phyloP scores from a whole-genome alignment of 805 yeast genomes.

The Zygosaccharomyces pseudorouxii region DNA sequence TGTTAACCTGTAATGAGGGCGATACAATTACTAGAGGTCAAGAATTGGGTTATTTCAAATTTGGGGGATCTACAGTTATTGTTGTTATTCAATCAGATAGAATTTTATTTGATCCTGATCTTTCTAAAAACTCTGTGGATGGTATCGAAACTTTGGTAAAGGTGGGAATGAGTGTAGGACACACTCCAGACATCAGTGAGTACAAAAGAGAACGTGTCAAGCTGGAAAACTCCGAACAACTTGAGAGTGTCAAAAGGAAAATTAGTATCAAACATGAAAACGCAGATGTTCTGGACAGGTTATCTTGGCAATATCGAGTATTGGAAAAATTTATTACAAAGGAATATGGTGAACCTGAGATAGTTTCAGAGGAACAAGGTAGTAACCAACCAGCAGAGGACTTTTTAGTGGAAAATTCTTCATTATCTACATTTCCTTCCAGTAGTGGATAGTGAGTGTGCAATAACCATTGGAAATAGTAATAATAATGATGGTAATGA shows the following conservation, averaged over 20 bases:
- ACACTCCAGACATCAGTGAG: conserved; percentile 48
- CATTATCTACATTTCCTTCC: conserved; percentile 8
- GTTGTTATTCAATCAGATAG: conserved; percentile 51
- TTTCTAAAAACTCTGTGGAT: conserved; percentile 59
- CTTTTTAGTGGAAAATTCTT: conserved; percentile 3
- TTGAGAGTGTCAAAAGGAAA: conserved; percentile 29
- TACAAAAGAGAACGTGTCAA: conserved; percentile 44
- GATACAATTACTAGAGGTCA: conserved; percentile 60
- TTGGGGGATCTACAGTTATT: conserved; percentile 90
- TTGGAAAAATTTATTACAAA: conserved; percentile 16
- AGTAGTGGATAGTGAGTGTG: background rate
- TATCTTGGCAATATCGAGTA: conserved; percentile 30
- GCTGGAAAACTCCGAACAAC: conserved; percentile 19
- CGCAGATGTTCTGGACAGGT: conserved; percentile 18
- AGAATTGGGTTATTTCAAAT: conserved; percentile 90
- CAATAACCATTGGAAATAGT: background rate
- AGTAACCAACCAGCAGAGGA: conserved; percentile 1
- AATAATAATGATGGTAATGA: background rate
- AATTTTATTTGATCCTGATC: conserved; percentile 67
- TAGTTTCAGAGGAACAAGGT: conserved; percentile 1
- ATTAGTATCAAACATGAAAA: conserved; percentile 28
- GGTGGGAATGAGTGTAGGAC: conserved; percentile 93
- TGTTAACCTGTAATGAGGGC: conserved; percentile 62
- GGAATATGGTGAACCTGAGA: conserved; percentile 11
- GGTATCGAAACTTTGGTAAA: conserved; percentile 77